A percentile compares a stretch with the other conserved stretches of the same genome.
Conservation (phyloP, 1,284 basidiomycete genomes). For the Butyriboletus appendiculatus region DNA sequence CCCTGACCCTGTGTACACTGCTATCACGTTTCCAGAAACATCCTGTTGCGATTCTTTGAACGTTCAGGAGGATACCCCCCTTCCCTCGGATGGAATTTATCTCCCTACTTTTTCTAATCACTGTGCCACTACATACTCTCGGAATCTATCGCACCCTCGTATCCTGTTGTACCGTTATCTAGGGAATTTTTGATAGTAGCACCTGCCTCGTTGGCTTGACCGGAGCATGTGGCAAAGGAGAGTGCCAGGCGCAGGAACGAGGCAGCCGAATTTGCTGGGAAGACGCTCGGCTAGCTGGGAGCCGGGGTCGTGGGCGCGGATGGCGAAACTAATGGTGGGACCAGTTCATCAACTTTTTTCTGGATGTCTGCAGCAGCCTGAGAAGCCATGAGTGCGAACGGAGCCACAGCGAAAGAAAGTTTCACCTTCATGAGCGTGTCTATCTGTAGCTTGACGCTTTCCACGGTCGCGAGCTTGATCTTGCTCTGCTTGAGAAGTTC, state of each 20-base stretch:
- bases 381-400: constrained; percentile 16
- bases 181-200: constrained; percentile 19
- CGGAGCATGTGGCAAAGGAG: constrained; percentile 1
- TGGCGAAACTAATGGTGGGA: constrained; percentile 42
- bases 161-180: constrained; percentile 36
- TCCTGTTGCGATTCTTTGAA: constrained; percentile 17
- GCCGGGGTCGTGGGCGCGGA: constrained; percentile 28
- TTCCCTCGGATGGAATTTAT: constrained; percentile 22
- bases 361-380: constrained; percentile 70
- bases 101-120: constrained; percentile 18
- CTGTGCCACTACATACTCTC: constrained; percentile 22
- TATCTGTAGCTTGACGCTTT: constrained; percentile 71
- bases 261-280: not conserved
- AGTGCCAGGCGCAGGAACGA: not conserved
- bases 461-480: constrained; percentile 62
- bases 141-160: constrained; percentile 24
- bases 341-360: constrained; percentile 71
- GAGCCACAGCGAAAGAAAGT: constrained; percentile 5
- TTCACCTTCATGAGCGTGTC: constrained; percentile 71
- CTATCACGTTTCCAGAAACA: constrained; percentile 15
- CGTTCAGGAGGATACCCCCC: constrained; percentile 33
- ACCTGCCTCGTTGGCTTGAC: constrained; percentile 8
- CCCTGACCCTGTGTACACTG: constrained; percentile 9
- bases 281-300: constrained; percentile 16
- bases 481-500: constrained; percentile 74